These are phyloP conservation scores for Trametes meyenii DNA, from an alignment of 768 basidiomycete genomes.

Conservation along the genomic window DNA sequence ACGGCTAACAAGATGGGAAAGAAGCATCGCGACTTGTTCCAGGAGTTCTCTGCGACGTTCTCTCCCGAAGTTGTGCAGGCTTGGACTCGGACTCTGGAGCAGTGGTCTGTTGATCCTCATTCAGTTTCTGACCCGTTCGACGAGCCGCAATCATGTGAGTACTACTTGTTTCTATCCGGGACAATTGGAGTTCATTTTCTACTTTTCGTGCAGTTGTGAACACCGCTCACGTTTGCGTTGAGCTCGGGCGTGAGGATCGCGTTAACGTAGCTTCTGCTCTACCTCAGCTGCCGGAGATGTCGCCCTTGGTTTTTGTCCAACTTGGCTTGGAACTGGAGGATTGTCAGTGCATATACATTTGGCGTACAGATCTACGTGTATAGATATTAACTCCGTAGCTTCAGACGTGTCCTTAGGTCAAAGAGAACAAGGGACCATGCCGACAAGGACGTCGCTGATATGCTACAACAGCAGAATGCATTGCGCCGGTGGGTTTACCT, in stretches of 20 bases:
- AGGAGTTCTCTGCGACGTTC: background rate
- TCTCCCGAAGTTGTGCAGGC: background rate
- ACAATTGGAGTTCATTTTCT: no score
- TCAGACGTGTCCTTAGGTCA: background rate
- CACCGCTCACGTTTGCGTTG: background rate
- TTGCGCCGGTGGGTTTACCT: no score
- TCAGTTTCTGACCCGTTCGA: background rate
- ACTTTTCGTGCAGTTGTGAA: no score
- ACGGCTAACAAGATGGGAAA: no score
- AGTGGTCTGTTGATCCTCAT: background rate
- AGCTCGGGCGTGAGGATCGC: slow-evolving; percentile 14
- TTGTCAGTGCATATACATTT: slow-evolving; percentile 22
- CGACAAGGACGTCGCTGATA: no score
- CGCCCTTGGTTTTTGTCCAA: slow-evolving; percentile 21
- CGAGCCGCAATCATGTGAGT: background rate
- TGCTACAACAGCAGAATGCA: no score
- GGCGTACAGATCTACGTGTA: no score
- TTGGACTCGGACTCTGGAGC: background rate
- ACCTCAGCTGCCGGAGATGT: slow-evolving; percentile 17
- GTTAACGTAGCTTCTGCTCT: background rate
- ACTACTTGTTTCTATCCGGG: no score
- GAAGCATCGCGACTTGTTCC: background rate
- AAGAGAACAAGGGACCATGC: no score
- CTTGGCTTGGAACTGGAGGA: slow-evolving; percentile 30
- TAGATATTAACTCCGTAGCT: no score